Evolutionary conservation across 2,329 filamentous ascomycete species (phyloP).

Genomic region (Colletotrichum spaethianum): DNA sequence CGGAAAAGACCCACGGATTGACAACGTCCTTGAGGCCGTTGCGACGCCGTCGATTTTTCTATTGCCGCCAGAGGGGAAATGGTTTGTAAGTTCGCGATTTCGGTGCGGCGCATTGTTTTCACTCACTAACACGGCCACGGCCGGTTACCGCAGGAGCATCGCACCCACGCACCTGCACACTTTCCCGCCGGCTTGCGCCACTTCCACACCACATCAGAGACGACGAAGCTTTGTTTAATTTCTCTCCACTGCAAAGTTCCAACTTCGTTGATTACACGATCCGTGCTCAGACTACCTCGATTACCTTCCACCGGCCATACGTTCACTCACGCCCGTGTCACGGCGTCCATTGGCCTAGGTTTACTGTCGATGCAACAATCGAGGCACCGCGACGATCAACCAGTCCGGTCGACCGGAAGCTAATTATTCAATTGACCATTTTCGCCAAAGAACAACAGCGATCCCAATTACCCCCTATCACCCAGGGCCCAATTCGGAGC

Average conservation of each 20-base stretch:
- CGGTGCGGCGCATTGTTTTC: neutral
- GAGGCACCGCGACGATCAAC: neutral
- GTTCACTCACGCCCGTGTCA: neutral
- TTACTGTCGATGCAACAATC: neutral
- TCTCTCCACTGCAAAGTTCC: neutral
- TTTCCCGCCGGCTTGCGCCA: too few species aligned
- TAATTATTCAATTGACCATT: neutral
- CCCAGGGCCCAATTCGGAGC: neutral
- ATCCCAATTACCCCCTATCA: constrained; percentile 25
- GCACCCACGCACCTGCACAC: too few species aligned
- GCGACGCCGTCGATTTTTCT: too few species aligned
- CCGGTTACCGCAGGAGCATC: neutral
- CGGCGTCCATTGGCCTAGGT: neutral
- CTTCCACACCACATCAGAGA: neutral
- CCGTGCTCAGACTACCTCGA: neutral
- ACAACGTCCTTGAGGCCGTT: too few species aligned
- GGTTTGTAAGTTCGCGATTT: neutral
- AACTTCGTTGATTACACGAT: neutral
- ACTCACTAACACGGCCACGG: neutral
- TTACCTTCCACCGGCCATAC: neutral
- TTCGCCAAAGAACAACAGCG: constrained; percentile 21
- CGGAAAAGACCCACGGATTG: too few species aligned
- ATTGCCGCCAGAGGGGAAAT: neutral
- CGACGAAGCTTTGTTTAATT: too few species aligned
- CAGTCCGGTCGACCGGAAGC: constrained; percentile 5